phyloP scores from a whole-genome alignment of 108 stramenopile species.

The Bacterosira constricta region DNA sequence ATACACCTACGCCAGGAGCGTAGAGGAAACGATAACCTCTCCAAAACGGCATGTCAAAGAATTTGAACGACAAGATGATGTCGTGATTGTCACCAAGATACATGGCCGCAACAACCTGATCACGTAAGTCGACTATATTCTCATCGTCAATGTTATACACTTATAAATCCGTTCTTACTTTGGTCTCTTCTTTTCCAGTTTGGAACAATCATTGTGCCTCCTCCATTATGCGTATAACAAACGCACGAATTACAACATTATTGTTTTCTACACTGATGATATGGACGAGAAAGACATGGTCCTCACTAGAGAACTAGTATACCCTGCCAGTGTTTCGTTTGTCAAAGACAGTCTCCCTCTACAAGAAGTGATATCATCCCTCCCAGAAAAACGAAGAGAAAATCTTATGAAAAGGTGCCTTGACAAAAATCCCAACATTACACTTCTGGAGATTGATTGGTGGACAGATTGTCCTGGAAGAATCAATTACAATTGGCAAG shows the following conservation, averaged over 20 bases:
- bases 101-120: constrained; percentile 32
- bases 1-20: neutral
- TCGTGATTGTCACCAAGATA: constrained; percentile 58
- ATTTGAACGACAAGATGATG: constrained; percentile 14
- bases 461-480: neutral
- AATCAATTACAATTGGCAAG: constrained; percentile 43
- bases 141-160: no score
- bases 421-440: constrained; percentile 17
- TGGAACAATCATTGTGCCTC: no score
- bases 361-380: constrained; percentile 20
- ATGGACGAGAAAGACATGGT: constrained; percentile 17
- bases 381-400: neutral
- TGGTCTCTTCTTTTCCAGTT: no score
- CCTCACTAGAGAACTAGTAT: constrained; percentile 7
- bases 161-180: no score
- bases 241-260: constrained; percentile 39
- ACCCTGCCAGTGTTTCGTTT: constrained; percentile 41
- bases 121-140: no score
- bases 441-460: constrained; percentile 1
- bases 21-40: constrained; percentile 5
- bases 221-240: constrained; percentile 51
- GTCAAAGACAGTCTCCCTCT: constrained; percentile 45
- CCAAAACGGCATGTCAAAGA: neutral
- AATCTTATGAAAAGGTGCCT: neutral
- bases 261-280: constrained; percentile 46